Conservation (phyloP, 1,284 basidiomycete species). For the Trametes polyzona region DNA sequence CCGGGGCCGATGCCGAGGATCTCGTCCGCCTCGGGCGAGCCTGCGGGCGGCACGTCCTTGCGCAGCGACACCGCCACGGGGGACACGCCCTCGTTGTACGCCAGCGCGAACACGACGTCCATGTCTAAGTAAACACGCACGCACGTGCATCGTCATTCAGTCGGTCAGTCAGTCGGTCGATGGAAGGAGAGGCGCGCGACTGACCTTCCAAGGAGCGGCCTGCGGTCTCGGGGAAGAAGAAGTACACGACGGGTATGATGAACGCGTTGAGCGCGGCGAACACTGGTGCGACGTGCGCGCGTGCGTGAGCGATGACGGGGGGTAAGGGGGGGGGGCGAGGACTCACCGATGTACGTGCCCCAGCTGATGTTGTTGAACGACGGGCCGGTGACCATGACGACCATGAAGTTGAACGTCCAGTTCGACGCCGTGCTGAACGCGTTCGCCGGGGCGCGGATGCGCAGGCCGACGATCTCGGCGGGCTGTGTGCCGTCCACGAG, state of each 20-base stretch:
- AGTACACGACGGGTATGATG: constrained; percentile 62
- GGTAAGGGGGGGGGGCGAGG: too few relatives aligned
- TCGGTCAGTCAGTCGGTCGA: too few relatives aligned
- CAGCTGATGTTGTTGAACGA: constrained; percentile 66
- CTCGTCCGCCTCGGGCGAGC: constrained; percentile 56
- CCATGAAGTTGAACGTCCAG: constrained; percentile 69
- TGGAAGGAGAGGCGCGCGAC: too few relatives aligned
- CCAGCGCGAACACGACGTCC: constrained; percentile 66
- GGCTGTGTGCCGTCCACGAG: neutral
- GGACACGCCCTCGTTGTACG: constrained; percentile 58
- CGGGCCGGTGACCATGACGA: constrained; percentile 71
- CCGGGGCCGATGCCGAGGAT: constrained; percentile 50
- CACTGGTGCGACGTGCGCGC: constrained; percentile 42
- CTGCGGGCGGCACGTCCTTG: constrained; percentile 57
- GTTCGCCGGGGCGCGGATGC: neutral
- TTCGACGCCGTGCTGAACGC: constrained; percentile 59
- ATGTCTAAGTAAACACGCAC: too few relatives aligned
- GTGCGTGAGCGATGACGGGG: neutral
- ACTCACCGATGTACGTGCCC: constrained; percentile 62
- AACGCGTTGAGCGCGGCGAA: constrained; percentile 65
- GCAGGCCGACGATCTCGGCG: neutral
- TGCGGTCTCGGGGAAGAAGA: constrained; percentile 74
- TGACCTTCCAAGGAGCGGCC: too few relatives aligned
- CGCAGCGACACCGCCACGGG: constrained; percentile 59
- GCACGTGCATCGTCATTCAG: too few relatives aligned